These are phyloP conservation scores for Candida bentonensis DNA, from an alignment of 805 yeast genomes.

Conservation along the genomic window DNA sequence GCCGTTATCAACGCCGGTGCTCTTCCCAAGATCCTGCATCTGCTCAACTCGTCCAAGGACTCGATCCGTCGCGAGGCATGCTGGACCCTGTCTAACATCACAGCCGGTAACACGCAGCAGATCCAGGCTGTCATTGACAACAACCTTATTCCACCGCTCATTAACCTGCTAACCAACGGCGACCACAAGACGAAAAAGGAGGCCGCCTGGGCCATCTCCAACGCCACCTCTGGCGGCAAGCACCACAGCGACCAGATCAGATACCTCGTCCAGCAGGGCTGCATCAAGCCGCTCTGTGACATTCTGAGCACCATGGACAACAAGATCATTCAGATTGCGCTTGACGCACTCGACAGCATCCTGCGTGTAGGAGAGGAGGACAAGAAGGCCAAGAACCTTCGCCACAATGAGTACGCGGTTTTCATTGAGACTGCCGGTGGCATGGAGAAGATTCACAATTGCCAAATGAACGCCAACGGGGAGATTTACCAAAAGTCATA, in stretches of 20 bases:
- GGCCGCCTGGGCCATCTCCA: conserved; percentile 98
- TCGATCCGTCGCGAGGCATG: conserved; percentile 93
- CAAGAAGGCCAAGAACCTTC: conserved; percentile 56
- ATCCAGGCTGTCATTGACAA: conserved; percentile 94
- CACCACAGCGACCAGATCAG: conserved; percentile 85
- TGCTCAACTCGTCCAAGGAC: conserved; percentile 76
- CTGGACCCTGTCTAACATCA: conserved; percentile 96
- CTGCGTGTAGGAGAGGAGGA: conserved; percentile 90
- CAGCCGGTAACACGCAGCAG: conserved; percentile 93
- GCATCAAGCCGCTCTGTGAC: conserved; percentile 95
- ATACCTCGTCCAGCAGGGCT: conserved; percentile 86
- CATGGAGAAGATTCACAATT: conserved; percentile 85
- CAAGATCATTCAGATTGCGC: conserved; percentile 84
- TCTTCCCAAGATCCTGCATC: conserved; percentile 65
- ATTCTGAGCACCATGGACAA: conserved; percentile 76
- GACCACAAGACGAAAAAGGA: conserved; percentile 95
- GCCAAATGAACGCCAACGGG: conserved; percentile 85
- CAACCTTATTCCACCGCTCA: conserved; percentile 81
- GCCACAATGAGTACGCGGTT: conserved; percentile 74
- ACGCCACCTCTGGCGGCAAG: conserved; percentile 93
- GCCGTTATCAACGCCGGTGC: conserved; percentile 88
- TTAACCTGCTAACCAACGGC: conserved; percentile 62
- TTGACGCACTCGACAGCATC: conserved; percentile 90
- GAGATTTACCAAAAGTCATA: conserved; percentile 86
- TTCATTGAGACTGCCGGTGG: conserved; percentile 98